A percentile compares a stretch with the other conserved stretches of the same genome.
Conservation (phyloP, 164 flowering plant species). For the Protea cynaroides region DNA sequence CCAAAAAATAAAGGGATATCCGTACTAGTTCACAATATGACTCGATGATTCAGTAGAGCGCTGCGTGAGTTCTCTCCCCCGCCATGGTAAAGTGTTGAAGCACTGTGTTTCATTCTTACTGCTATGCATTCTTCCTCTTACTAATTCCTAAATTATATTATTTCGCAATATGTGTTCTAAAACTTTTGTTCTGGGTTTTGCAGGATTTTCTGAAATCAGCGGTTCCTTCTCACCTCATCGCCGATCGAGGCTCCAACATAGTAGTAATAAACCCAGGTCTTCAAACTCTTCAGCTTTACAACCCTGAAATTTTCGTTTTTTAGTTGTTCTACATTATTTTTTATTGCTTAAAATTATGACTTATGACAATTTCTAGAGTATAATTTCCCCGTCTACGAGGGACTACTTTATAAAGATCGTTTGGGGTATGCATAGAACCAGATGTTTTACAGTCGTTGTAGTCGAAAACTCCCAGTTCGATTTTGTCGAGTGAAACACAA, state of each 20-base stretch:
- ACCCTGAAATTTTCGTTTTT: too few relatives aligned
- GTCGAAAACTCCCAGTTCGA: too few relatives aligned
- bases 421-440: not conserved
- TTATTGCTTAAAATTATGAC: not conserved
- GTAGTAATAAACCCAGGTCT: not conserved
- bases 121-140: not conserved
- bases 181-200: not conserved
- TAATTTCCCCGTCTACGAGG: not conserved
- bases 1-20: too few relatives aligned
- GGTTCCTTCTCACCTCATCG: not conserved
- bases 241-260: not conserved
- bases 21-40: too few relatives aligned
- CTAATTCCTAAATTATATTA: not conserved
- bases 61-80: not conserved
- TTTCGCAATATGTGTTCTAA: not conserved
- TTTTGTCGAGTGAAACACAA: too few relatives aligned
- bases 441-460: not conserved
- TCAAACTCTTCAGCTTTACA: not conserved
- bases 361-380: not conserved
- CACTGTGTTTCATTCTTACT: not conserved
- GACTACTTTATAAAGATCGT: not conserved
- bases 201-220: not conserved
- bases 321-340: too few relatives aligned
- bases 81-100: not conserved
- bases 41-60: not conserved